Percentiles rank a stretch among this genome's conserved stretches.
Conservation (phyloP, 306 rosid genomes). For the Quercus ilex region DNA sequence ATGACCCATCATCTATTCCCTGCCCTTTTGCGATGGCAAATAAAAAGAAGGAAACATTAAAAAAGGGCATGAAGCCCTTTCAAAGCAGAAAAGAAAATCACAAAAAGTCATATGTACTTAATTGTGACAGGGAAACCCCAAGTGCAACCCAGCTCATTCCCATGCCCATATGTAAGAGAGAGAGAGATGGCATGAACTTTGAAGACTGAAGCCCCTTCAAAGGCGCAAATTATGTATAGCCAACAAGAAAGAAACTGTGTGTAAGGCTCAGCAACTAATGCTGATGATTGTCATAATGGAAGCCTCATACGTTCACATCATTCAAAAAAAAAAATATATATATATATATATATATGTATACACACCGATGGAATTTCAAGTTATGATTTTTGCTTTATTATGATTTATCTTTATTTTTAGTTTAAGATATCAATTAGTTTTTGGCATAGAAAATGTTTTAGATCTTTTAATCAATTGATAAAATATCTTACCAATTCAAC, state of each 20-base stretch:
- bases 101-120: constrained; percentile 19
- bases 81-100: constrained; percentile 5
- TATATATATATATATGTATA: no score
- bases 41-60: not conserved
- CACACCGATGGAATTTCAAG: no score
- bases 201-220: constrained; percentile 23
- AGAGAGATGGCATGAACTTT: not conserved
- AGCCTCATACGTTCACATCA: constrained; percentile 36
- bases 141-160: constrained; percentile 53
- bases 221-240: constrained; percentile 61
- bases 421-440: no score
- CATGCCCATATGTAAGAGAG: constrained; percentile 23
- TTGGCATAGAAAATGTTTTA: no score
- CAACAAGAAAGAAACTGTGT: constrained; percentile 30
- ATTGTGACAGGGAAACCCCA: constrained; percentile 32
- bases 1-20: constrained; percentile 25
- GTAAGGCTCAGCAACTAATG: constrained; percentile 26
- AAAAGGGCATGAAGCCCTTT: not conserved
- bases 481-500: no score
- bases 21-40: constrained; percentile 17
- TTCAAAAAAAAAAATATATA: not conserved
- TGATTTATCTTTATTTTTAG: no score
- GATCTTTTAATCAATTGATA: no score
- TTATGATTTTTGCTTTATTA: no score
- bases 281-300: constrained; percentile 32